Base-by-base conservation (phyloP, 108 stramenopile genomes). In the Cyclotella cryptica region DNA sequence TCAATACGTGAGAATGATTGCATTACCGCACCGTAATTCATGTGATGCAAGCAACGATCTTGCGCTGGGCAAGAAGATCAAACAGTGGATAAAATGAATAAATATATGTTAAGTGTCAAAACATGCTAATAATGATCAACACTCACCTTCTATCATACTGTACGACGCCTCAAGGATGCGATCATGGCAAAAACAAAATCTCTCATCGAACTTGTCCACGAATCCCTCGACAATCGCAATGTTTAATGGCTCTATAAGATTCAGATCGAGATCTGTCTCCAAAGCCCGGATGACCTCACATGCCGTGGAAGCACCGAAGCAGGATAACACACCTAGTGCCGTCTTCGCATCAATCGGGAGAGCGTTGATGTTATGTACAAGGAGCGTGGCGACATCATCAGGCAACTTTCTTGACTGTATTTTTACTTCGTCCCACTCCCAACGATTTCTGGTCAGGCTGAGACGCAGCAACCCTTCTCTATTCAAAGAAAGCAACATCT, bases 131-230 rank as follows among this genome's bases (percentile, higher is more conserved):
- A n/a, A n/a, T n/a, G 51, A 1, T 21, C 26, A 14, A 7, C 28
- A 58, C 1, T 22, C 65, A 21, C 26, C 44, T 58, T 74, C 42
- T 21, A 74, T 54, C 40, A 74, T 54, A 26, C 40, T 64, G 62
- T 78, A 78, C 5, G 71, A 42, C 14, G 77, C 77, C 43, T 72
- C 71, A 12, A 57, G 77, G 15, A 78, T 29, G 10, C 67, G 59
- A 29, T 72, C 77, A 46, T 78, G 71, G 13, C 19, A 15, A 43
- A 78, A 78, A 28, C 41, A 40, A 63, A 63, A 78, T 18, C n/a
- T 46, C 12, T 30, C 70, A 44, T 72, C 27, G 5, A 29, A 19
- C 24, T 72, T 72, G 39, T 63, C 27, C 44, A 78, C n/a, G 10
- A 78, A 28, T 29, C 77, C 71, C n/a, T 78, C 71, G 10, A 19